A percentile compares a stretch with the other conserved stretches of the same genome.
These are phyloP conservation scores for Verbena officinalis DNA, from an alignment of 257 asterid species.

Conservation along the genomic window DNA sequence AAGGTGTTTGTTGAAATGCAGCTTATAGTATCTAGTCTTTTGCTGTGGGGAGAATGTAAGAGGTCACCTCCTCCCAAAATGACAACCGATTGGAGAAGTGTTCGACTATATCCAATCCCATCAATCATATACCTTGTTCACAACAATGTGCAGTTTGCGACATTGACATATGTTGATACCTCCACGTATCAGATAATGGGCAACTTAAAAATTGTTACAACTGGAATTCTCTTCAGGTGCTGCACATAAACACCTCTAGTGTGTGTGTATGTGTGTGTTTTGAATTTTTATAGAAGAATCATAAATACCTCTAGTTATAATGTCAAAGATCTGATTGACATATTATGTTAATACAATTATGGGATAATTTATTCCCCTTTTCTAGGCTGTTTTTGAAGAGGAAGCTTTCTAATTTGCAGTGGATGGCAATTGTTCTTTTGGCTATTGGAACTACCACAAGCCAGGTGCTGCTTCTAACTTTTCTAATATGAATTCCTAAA, in stretches of 20 bases:
- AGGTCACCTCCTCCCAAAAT: constrained; percentile 77
- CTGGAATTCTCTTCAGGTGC: constrained; percentile 92
- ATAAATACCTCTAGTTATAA: too few relatives aligned
- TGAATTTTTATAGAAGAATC: too few relatives aligned
- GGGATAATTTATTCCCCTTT: constrained; percentile 34
- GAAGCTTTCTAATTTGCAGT: constrained; percentile 96
- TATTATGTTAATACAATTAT: constrained; percentile 34
- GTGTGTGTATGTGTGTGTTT: background rate
- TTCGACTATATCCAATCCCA: constrained; percentile 83
- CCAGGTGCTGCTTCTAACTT: constrained; percentile 54
- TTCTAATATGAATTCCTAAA: background rate
- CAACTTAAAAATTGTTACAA: constrained; percentile 90
- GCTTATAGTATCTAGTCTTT: constrained; percentile 79
- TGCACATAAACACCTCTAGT: constrained; percentile 7
- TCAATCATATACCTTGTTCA: constrained; percentile 94
- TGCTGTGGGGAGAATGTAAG: constrained; percentile 83
- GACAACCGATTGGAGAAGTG: constrained; percentile 83
- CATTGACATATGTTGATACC: constrained; percentile 92
- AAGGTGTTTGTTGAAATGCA: constrained; percentile 41
- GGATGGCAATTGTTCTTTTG: constrained; percentile 89
- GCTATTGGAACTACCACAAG: constrained; percentile 98
- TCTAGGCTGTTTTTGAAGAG: constrained; percentile 94
- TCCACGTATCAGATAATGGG: constrained; percentile 98
- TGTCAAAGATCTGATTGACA: background rate
- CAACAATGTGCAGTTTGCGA: constrained; percentile 98